phyloP scores from a whole-genome alignment of 2,329 filamentous ascomycete species.

The Didymella arachidicola region DNA sequence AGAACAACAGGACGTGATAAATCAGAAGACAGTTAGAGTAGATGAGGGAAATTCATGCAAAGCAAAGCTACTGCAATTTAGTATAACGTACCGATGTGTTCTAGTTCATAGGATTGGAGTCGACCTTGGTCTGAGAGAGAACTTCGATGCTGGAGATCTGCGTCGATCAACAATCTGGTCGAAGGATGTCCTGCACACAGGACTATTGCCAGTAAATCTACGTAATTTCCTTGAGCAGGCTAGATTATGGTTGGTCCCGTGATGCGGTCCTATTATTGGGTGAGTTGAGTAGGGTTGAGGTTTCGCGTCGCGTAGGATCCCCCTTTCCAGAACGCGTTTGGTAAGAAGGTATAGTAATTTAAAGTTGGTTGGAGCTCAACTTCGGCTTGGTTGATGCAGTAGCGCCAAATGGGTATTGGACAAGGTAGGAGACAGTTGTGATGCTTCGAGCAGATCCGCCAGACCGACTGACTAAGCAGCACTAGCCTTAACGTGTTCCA shows the following conservation, averaged over 20 bases:
- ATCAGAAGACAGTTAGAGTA: neutral
- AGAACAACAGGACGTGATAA: neutral
- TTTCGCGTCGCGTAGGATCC: neutral
- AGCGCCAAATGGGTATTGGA: constrained; percentile 10
- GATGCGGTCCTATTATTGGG: constrained; percentile 18
- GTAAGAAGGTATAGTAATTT: neutral
- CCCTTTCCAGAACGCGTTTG: neutral
- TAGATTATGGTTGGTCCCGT: constrained; percentile 6
- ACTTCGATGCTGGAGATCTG: neutral
- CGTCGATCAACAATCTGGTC: neutral
- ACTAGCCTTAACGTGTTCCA: too few relatives aligned
- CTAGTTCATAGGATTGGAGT: constrained; percentile 9
- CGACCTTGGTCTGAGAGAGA: neutral
- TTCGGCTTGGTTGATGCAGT: constrained; percentile 9
- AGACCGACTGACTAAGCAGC: constrained; percentile 16
- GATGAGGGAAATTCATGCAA: neutral
- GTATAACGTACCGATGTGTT: constrained; percentile 5
- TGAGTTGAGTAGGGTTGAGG: neutral
- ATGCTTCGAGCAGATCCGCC: constrained; percentile 13
- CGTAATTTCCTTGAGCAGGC: neutral
- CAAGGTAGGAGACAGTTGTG: constrained; percentile 15
- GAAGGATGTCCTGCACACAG: neutral
- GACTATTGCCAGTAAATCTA: neutral
- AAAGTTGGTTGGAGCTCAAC: neutral
- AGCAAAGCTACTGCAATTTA: neutral